Conservation (phyloP, 2,329 filamentous ascomycete genomes). For the Exophiala oligosperma region DNA sequence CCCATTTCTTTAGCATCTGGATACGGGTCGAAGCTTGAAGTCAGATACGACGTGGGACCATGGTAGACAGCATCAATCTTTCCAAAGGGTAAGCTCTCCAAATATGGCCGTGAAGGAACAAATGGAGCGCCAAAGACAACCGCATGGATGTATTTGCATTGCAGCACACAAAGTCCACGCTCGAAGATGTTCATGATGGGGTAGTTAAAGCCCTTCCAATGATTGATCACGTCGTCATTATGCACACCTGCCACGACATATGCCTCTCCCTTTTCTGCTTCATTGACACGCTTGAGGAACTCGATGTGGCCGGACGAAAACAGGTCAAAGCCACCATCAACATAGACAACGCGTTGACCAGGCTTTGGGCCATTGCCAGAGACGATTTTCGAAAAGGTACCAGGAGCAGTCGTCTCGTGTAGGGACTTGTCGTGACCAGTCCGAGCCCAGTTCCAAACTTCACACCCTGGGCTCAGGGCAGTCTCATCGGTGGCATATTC, state of each 20-base stretch:
- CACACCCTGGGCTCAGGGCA: conserved; percentile 73
- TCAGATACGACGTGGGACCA: conserved; percentile 91
- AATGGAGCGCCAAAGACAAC: conserved; percentile 91
- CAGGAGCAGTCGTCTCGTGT: conserved; percentile 57
- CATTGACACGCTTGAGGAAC: conserved; percentile 77
- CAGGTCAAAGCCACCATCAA: conserved; percentile 94
- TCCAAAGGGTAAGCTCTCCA: conserved; percentile 71
- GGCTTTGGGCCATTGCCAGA: conserved; percentile 68
- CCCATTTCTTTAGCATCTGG: conserved; percentile 75
- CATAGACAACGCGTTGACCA: conserved; percentile 86
- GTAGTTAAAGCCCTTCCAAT: conserved; percentile 96
- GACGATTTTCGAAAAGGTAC: conserved; percentile 67
- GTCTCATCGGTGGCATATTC: conserved; percentile 88
- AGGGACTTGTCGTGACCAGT: conserved; percentile 36
- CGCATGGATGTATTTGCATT: conserved; percentile 91
- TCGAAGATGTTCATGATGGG: conserved; percentile 99
- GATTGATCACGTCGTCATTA: conserved; percentile 91
- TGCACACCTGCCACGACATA: conserved; percentile 94
- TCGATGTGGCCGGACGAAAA: conserved; percentile 98
- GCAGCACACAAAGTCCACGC: conserved; percentile 88
- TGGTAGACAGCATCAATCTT: conserved; percentile 84
- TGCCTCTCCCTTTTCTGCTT: conserved; percentile 62
- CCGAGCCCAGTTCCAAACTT: conserved; percentile 79
- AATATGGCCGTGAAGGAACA: conserved; percentile 75
- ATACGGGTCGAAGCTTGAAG: conserved; percentile 75